Evolutionary conservation across 331 rosid genomes (phyloP).

Genomic region (Rosa hybrid): DNA sequence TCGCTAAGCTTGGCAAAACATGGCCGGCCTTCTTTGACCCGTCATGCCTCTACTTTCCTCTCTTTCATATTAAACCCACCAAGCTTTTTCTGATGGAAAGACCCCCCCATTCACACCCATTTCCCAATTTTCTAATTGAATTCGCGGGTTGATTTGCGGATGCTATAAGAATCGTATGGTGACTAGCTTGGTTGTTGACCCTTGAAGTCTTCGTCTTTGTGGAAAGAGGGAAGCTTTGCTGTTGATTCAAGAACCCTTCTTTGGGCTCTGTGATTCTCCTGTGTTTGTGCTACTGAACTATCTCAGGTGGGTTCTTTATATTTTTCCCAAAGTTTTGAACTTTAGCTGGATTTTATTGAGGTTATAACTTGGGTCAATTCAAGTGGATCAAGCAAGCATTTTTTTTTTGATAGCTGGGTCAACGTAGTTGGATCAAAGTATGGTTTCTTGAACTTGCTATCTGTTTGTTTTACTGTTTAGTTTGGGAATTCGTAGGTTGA

Average conservation of each 20-base stretch:
- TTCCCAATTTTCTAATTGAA: neutral
- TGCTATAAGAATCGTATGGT: neutral
- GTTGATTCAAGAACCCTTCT: conserved; percentile 21
- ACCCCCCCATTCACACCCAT: conserved; percentile 19
- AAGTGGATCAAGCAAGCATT: conserved; percentile 5
- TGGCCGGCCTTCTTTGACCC: conserved; percentile 68
- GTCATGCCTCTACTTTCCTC: conserved; percentile 18
- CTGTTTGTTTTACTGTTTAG: neutral
- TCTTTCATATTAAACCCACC: conserved; percentile 9
- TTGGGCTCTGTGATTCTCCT: conserved; percentile 22
- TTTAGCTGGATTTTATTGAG: neutral
- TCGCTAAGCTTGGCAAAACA: conserved; percentile 29
- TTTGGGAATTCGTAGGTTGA: conserved; percentile 11
- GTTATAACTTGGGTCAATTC: conserved; percentile 12
- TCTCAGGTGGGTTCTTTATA: conserved; percentile 37
- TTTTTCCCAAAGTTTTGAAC: conserved; percentile 4
- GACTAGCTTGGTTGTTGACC: conserved; percentile 7
- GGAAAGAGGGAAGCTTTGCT: conserved; percentile 24
- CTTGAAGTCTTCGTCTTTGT: conserved; percentile 23
- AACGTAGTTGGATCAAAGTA: conserved; percentile 20
- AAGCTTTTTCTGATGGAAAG: neutral
- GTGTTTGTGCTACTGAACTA: conserved; percentile 10
- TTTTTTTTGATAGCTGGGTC: neutral
- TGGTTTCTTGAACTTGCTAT: neutral
- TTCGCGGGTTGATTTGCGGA: neutral